Evolutionary conservation across 306 rosid species (phyloP).

Genomic region (Gleditsia sinensis): DNA sequence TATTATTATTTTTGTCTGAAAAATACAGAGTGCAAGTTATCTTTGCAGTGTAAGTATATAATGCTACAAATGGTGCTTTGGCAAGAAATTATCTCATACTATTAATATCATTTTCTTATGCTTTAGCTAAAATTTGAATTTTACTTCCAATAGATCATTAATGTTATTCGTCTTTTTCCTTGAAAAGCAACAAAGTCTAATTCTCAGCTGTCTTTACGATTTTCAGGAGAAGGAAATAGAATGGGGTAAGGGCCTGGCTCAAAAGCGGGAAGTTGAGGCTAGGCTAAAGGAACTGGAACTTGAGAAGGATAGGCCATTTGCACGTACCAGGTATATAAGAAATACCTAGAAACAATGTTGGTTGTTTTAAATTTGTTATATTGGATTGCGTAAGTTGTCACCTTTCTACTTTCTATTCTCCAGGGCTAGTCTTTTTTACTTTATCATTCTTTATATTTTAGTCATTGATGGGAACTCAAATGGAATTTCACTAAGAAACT

Average conservation of each 20-base stretch:
- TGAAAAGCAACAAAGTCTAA: not conserved
- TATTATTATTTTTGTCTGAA: not conserved
- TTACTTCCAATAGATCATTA: constrained; percentile 6
- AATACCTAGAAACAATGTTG: not conserved
- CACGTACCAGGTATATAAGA: constrained; percentile 65
- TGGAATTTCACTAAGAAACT: no score
- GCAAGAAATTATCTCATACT: not conserved
- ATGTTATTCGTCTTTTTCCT: constrained; percentile 2
- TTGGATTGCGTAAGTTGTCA: not conserved
- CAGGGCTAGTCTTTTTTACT: not conserved
- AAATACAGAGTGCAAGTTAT: constrained; percentile 1
- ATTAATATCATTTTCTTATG: constrained; percentile 6
- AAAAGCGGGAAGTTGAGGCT: constrained; percentile 90
- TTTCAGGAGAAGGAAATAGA: constrained; percentile 77
- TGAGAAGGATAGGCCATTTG: constrained; percentile 91
- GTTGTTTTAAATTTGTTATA: constrained; percentile 19
- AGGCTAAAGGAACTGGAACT: constrained; percentile 73
- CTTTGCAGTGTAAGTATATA: not conserved
- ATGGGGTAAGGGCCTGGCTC: constrained; percentile 98
- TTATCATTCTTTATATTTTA: not conserved
- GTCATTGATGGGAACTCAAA: no score
- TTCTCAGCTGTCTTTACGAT: constrained; percentile 18
- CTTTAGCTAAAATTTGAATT: not conserved
- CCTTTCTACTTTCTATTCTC: constrained; percentile 5
- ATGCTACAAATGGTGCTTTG: not conserved